Conservation (phyloP, 1,284 basidiomycete species). For the Fomitopsis pinicola region DNA sequence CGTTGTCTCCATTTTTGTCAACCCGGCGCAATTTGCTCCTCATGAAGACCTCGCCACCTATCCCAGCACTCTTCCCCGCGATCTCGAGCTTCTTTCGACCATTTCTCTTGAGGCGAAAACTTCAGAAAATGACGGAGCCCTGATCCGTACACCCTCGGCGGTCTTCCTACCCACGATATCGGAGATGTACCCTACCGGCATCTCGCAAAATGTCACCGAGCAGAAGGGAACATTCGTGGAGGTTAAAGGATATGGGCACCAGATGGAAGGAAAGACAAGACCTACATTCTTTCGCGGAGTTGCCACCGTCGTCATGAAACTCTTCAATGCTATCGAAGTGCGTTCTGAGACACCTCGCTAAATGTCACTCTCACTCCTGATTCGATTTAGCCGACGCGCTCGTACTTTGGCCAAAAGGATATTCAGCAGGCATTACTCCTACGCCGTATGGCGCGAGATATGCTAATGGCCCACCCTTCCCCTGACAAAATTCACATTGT, state of each 20-base stretch:
- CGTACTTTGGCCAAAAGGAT: conserved; percentile 98
- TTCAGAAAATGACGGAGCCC: not conserved
- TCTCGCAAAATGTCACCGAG: conserved; percentile 69
- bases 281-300: conserved; percentile 97
- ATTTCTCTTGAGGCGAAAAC: conserved; percentile 26
- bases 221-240: conserved; percentile 92
- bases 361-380: not conserved
- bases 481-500: conserved; percentile 74
- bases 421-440: conserved; percentile 94
- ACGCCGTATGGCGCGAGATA: conserved; percentile 78
- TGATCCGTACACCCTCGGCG: conserved; percentile 49
- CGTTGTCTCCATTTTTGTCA: conserved; percentile 94
- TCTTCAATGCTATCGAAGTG: conserved; percentile 91
- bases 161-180: conserved; percentile 75
- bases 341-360: not conserved
- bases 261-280: conserved; percentile 83
- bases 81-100: conserved; percentile 50
- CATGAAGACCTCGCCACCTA: conserved; percentile 92
- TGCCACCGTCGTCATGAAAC: conserved; percentile 91
- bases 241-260: conserved; percentile 81
- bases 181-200: conserved; percentile 90
- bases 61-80: conserved; percentile 76
- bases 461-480: conserved; percentile 76
- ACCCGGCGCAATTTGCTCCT: conserved; percentile 96
- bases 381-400: conserved; percentile 69